Percentiles rank a stretch among this genome's conserved stretches.
phyloP scores from a whole-genome alignment of 306 rosid genomes.

The Medicago ruthenica region DNA sequence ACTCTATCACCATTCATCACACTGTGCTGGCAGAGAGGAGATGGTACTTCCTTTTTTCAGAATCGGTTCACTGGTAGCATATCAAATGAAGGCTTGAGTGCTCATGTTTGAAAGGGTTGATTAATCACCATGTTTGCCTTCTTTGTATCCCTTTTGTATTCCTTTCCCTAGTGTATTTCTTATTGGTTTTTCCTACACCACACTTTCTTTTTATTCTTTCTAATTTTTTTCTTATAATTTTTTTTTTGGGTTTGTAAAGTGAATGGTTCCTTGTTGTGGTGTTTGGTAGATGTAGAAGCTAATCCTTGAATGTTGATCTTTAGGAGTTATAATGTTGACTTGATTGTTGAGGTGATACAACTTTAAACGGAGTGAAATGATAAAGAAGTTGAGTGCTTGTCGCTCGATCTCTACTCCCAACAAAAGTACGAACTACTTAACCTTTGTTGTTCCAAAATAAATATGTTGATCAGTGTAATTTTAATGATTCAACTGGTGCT shows the following conservation, averaged over 20 bases:
- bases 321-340: not conserved
- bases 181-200: conserved; percentile 9
- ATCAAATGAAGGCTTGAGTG: conserved; percentile 30
- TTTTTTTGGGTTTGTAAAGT: conserved; percentile 12
- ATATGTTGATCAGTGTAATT: too few species aligned
- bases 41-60: not conserved
- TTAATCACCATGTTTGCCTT: conserved; percentile 15
- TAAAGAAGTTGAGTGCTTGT: not conserved
- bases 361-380: not conserved
- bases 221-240: not conserved
- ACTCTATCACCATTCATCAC: conserved; percentile 2
- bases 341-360: not conserved
- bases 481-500: too few species aligned
- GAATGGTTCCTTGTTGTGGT: conserved; percentile 23
- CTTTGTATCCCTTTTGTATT: not conserved
- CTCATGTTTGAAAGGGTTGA: conserved; percentile 18
- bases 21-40: too few species aligned
- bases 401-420: too few species aligned
- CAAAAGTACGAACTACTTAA: too few species aligned
- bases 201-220: not conserved
- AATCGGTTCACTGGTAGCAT: conserved; percentile 26
- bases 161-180: not conserved
- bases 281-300: conserved; percentile 34
- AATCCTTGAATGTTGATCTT: conserved; percentile 32
- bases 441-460: too few species aligned